Conservation (phyloP, 2,329 filamentous ascomycete species). For the Blumeria graminis region DNA sequence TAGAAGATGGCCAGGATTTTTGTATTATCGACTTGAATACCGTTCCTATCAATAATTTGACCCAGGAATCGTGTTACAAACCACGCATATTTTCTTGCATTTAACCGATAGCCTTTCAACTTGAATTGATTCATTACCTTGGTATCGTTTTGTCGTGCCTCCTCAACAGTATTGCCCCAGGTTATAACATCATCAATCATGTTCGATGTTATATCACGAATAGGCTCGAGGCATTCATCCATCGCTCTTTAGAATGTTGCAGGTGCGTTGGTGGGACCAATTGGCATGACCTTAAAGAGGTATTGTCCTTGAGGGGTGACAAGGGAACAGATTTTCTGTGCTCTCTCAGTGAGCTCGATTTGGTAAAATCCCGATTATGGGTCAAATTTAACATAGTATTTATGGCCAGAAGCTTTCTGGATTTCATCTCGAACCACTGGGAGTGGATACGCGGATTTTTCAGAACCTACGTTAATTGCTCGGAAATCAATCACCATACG, state of each 20-base stretch:
- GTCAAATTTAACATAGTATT: background rate
- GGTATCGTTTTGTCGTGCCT: too few relatives aligned
- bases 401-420: background rate
- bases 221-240: background rate
- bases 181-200: constrained; percentile 1
- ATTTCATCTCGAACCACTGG: background rate
- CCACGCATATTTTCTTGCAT: too few relatives aligned
- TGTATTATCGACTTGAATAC: background rate
- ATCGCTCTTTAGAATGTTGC: background rate
- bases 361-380: background rate
- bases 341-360: background rate
- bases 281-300: background rate
- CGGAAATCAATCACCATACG: too few relatives aligned
- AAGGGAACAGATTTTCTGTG: background rate
- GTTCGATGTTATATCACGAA: constrained; percentile 1
- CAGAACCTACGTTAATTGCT: too few relatives aligned
- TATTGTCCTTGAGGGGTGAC: background rate
- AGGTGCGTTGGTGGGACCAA: background rate
- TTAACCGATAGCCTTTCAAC: too few relatives aligned
- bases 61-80: background rate
- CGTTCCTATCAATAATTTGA: background rate
- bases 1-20: background rate
- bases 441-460: too few relatives aligned
- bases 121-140: too few relatives aligned
- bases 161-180: too few relatives aligned